Conservation (phyloP, 2,329 filamentous ascomycete species). For the Phoma sp. region DNA sequence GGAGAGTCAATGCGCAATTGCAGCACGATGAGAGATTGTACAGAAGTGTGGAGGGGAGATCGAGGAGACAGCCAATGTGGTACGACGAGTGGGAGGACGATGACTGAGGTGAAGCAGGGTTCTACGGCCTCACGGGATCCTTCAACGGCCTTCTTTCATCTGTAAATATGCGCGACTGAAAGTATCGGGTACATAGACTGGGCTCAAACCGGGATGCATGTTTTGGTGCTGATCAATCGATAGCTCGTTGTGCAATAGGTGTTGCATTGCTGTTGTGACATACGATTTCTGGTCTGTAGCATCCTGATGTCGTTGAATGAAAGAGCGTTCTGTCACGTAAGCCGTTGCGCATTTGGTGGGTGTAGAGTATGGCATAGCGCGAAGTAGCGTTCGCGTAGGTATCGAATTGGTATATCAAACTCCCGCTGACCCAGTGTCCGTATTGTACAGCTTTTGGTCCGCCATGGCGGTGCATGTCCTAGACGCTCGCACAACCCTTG, state of each 20-base stretch:
- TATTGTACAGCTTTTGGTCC: conserved; percentile 42
- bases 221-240: not conserved
- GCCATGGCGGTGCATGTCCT: conserved; percentile 2
- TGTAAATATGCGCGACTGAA: not conserved
- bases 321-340: too few species aligned
- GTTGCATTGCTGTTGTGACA: too few species aligned
- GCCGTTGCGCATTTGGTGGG: too few species aligned
- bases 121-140: not conserved
- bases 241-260: too few species aligned
- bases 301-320: too few species aligned
- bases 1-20: conserved; percentile 46
- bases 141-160: not conserved
- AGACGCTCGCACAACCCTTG: conserved; percentile 2
- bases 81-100: conserved; percentile 41
- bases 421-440: conserved; percentile 42
- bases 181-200: not conserved
- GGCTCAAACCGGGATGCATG: not conserved
- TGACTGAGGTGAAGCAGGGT: conserved; percentile 22
- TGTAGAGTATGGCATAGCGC: not conserved
- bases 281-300: too few species aligned
- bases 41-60: conserved; percentile 24
- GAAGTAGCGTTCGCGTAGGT: conserved; percentile 15
- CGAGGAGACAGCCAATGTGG: conserved; percentile 31
- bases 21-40: conserved; percentile 48
- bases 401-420: conserved; percentile 45